Evolutionary conservation across 495 filamentous ascomycete species (phyloP).

Genomic region (Halenospora varia): DNA sequence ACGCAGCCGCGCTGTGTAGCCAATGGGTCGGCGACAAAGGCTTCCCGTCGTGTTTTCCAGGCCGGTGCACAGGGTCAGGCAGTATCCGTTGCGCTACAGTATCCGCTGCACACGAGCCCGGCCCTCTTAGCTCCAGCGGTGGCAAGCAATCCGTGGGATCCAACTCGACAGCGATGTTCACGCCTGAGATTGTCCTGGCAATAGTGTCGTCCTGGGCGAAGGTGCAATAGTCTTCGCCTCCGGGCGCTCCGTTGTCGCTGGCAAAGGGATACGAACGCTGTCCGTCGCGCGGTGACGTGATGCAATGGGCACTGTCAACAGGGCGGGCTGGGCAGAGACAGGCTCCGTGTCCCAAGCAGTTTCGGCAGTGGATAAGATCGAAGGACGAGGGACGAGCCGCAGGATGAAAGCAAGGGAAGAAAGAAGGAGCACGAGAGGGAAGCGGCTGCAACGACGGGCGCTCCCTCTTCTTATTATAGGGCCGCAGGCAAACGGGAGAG

Average conservation of each 20-base stretch:
- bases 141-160: constrained; percentile 3
- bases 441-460: neutral
- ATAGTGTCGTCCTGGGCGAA: too few species aligned
- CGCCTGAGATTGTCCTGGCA: too few species aligned
- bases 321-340: too few species aligned
- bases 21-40: neutral
- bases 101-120: neutral
- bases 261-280: too few species aligned
- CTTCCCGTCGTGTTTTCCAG: constrained; percentile 2
- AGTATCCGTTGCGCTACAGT: neutral
- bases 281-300: neutral
- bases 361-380: neutral
- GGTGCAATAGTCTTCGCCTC: too few species aligned
- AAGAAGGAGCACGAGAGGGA: neutral
- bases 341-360: too few species aligned
- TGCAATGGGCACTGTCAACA: too few species aligned
- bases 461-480: neutral
- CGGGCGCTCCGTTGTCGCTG: neutral
- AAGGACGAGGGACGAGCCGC: neutral
- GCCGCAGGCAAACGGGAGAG: constrained; percentile 17
- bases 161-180: neutral
- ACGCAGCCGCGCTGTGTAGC: neutral
- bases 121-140: neutral
- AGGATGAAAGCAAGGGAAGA: neutral
- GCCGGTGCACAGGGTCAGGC: neutral